phyloP scores from a whole-genome alignment of 169 alveolate genomes.

The Fabrea salina region DNA sequence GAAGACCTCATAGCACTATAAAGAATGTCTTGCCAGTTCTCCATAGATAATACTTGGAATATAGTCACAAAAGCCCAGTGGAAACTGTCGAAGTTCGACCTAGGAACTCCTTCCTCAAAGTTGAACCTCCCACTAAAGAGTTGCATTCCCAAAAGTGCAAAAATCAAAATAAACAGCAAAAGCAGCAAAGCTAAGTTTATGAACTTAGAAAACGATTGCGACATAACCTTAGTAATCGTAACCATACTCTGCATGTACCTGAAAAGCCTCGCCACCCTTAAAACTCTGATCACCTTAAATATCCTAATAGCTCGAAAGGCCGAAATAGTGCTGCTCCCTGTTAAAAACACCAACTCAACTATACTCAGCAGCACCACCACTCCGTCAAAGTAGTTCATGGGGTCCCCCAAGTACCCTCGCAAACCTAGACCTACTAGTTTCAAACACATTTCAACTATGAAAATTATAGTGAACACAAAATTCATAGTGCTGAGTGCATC shows the following conservation, averaged over 20 bases:
- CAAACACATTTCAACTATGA: constrained; percentile 50
- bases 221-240: constrained; percentile 61
- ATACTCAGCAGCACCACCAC: neutral
- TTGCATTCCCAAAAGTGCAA: constrained; percentile 77
- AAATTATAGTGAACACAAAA: constrained; percentile 38
- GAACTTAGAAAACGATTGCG: constrained; percentile 53
- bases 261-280: constrained; percentile 82
- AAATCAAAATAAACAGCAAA: constrained; percentile 69
- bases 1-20: constrained; percentile 42
- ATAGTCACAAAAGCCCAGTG: constrained; percentile 67
- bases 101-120: constrained; percentile 33
- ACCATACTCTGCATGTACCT: constrained; percentile 78
- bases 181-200: constrained; percentile 59
- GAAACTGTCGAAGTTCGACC: constrained; percentile 58
- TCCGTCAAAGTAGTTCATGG: constrained; percentile 45
- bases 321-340: constrained; percentile 52
- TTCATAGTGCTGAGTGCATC: constrained; percentile 25
- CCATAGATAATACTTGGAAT: constrained; percentile 75
- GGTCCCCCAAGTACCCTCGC: constrained; percentile 33
- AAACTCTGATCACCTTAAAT: constrained; percentile 81
- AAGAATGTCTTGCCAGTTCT: constrained; percentile 69
- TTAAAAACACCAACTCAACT: constrained; percentile 46
- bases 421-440: constrained; percentile 49
- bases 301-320: constrained; percentile 81
- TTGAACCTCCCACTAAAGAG: constrained; percentile 53